Evolutionary conservation across 768 basidiomycete species (phyloP), one percentile per base, ranked within the genome.

Genomic region (Collybiopsis luxurians): DNA sequence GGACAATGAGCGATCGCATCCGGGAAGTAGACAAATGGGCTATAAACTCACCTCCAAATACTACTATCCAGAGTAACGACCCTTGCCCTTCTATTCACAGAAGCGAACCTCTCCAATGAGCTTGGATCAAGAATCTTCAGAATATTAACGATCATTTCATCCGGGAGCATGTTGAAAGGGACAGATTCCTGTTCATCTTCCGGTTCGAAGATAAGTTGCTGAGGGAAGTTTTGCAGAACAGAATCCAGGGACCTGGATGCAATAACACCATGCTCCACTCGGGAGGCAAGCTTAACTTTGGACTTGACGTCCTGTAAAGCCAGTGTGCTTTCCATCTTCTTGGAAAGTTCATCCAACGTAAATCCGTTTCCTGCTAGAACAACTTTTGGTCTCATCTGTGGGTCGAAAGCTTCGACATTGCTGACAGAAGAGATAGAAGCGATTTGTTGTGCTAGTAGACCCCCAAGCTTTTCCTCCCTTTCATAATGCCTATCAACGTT

Each of bases 31-130:
- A 39, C 54, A 34, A 30, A 56, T 15, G 3, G 55, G 42, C 24
- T 24, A 26, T 55, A 40, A 39, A 63, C 78, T 48, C 60, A 89
- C 92, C 85, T 88, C 92, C 92, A 95, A 54, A 92, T 80, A 2
- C 75, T 74, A 19, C 79, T 70, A 59, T 92, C 89, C 50, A 92
- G 71, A 10, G 84, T 85, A 19, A 95, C 61, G 9, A 92, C 64
- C 40, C 93, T 80, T 4, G 90, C 87, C 64, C 87, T 92, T 55
- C 87, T 83, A 66, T 82, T 84, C 2, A 90, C 83, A 19, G 71
- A 63, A 0, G 84, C 94, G 64, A 97, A 94, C 9, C 89, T 80
- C 68, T 95, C 94, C 34, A 96, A 73, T 23, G 84, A 70, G 2
- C 81, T 78, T 1, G 81, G 76, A 63, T 92, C 87, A 39, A 96